These are phyloP conservation scores for Parathielavia hyrcaniae DNA, from an alignment of 495 filamentous ascomycete genomes.

Conservation along the genomic window DNA sequence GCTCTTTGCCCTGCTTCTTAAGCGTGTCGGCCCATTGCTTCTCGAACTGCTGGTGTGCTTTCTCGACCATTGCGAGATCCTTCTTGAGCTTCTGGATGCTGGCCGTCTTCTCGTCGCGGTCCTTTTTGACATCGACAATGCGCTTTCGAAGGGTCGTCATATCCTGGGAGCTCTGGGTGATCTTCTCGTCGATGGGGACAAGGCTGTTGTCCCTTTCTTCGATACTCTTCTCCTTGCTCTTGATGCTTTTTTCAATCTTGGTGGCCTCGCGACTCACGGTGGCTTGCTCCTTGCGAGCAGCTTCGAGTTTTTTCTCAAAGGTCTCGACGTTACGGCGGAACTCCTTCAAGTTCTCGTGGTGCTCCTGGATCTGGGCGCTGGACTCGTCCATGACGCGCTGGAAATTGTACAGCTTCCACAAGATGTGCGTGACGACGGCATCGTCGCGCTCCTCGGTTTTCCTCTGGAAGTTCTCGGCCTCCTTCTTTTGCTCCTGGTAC, in stretches of 20 bases:
- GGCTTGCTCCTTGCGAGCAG: slow-evolving; percentile 79
- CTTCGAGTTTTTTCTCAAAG: slow-evolving; percentile 73
- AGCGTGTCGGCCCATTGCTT: slow-evolving; percentile 73
- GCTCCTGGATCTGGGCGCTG: slow-evolving; percentile 80
- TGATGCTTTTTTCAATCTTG: slow-evolving; percentile 77
- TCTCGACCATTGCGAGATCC: slow-evolving; percentile 75
- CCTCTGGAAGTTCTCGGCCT: slow-evolving; percentile 82
- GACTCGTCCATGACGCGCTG: slow-evolving; percentile 90
- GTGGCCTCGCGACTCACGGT: slow-evolving; percentile 70
- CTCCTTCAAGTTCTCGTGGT: slow-evolving; percentile 95
- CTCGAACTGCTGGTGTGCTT: slow-evolving; percentile 85
- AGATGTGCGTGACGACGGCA: slow-evolving; percentile 86
- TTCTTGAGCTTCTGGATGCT: slow-evolving; percentile 67
- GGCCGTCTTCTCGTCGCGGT: slow-evolving; percentile 61
- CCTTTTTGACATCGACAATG: slow-evolving; percentile 65
- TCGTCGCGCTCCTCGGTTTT: slow-evolving; percentile 86
- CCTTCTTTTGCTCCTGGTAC: slow-evolving; percentile 93
- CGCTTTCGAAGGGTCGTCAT: slow-evolving; percentile 58
- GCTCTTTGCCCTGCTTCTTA: slow-evolving; percentile 76
- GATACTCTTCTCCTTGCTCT: slow-evolving; percentile 78
- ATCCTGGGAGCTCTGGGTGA: slow-evolving; percentile 69
- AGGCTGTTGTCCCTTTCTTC: slow-evolving; percentile 79
- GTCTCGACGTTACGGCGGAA: slow-evolving; percentile 80
- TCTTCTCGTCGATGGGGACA: slow-evolving; percentile 87
- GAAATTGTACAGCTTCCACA: slow-evolving; percentile 97